Evolutionary conservation across 139 green algal species (phyloP).

Genomic region (Desmodesmus armatus): DNA sequence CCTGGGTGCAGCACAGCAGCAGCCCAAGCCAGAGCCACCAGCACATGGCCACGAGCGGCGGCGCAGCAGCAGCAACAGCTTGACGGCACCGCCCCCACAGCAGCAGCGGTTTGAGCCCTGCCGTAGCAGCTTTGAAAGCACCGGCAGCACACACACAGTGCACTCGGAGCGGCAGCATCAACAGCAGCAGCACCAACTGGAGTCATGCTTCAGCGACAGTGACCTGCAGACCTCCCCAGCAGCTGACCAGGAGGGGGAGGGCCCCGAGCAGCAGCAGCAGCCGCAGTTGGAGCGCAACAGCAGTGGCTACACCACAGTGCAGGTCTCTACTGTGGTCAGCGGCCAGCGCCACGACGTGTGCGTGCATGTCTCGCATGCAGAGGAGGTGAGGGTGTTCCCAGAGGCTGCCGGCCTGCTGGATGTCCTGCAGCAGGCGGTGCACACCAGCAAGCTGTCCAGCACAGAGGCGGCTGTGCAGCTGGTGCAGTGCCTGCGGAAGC

Average conservation of each 20-base stretch:
- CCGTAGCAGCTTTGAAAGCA: slow-evolving; percentile 18
- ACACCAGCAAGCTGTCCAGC: slow-evolving; percentile 41
- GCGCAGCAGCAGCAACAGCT: not conserved
- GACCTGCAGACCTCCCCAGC: not conserved
- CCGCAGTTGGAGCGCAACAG: not conserved
- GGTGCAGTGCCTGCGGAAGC: slow-evolving; percentile 52
- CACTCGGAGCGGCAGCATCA: not conserved
- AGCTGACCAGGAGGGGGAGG: not conserved
- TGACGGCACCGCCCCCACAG: not conserved
- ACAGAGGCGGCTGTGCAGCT: slow-evolving; percentile 60
- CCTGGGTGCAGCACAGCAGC: slow-evolving; percentile 39
- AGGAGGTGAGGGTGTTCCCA: slow-evolving; percentile 39
- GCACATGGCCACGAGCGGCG: not conserved
- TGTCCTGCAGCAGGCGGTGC: slow-evolving; percentile 54
- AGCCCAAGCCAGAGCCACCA: not conserved
- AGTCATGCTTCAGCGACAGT: not conserved
- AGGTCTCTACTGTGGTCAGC: slow-evolving; percentile 53
- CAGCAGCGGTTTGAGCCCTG: slow-evolving; percentile 24
- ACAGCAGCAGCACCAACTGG: slow-evolving; percentile 1
- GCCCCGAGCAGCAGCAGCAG: not conserved
- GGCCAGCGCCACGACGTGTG: slow-evolving; percentile 55
- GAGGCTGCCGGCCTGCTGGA: slow-evolving; percentile 54
- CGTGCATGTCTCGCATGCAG: slow-evolving; percentile 49
- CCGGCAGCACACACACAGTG: not conserved
- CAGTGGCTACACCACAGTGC: slow-evolving; percentile 37